These are phyloP conservation scores for Suhomyces coccinellae DNA, from an alignment of 1,139 yeast species.

Conservation along the genomic window DNA sequence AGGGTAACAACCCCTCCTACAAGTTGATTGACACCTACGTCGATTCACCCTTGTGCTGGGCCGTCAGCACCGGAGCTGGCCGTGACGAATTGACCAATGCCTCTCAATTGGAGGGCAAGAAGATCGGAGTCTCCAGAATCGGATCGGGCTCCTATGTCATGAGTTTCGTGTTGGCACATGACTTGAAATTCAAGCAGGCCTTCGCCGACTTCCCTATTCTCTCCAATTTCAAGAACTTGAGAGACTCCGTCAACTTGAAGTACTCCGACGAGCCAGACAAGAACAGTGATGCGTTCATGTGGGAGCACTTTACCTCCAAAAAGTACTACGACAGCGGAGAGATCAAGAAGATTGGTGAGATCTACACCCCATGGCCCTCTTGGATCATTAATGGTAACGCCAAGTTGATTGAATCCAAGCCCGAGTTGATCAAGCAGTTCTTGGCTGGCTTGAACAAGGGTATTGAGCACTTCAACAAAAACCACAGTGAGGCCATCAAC, in stretches of 20 bases:
- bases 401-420: conserved; percentile 30
- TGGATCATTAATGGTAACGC: conserved; percentile 72
- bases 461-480: conserved; percentile 56
- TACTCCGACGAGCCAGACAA: conserved; percentile 27
- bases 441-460: conserved; percentile 63
- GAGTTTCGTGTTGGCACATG: conserved; percentile 80
- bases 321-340: conserved; percentile 78
- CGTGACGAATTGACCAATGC: conserved; percentile 54
- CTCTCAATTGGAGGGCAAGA: conserved; percentile 57
- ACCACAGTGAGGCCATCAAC: conserved; percentile 65
- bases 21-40: conserved; percentile 81
- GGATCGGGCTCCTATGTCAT: conserved; percentile 92
- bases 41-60: conserved; percentile 85
- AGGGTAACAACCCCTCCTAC: conserved; percentile 65
- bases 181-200: conserved; percentile 49
- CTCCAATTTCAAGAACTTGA: conserved; percentile 68
- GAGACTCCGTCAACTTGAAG: conserved; percentile 72
- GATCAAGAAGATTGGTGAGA: conserved; percentile 80
- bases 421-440: conserved; percentile 40
- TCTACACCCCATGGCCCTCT: conserved; percentile 95
- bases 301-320: conserved; percentile 92
- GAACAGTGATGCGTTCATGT: conserved; percentile 83
- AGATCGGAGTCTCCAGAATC: conserved; percentile 81
- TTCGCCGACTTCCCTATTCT: conserved; percentile 56
- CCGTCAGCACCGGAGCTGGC: conserved; percentile 72